A percentile compares a stretch with the other conserved stretches of the same genome.
These are phyloP conservation scores for Diaporthe velutina DNA, from an alignment of 2,329 filamentous ascomycete genomes.

Conservation along the genomic window DNA sequence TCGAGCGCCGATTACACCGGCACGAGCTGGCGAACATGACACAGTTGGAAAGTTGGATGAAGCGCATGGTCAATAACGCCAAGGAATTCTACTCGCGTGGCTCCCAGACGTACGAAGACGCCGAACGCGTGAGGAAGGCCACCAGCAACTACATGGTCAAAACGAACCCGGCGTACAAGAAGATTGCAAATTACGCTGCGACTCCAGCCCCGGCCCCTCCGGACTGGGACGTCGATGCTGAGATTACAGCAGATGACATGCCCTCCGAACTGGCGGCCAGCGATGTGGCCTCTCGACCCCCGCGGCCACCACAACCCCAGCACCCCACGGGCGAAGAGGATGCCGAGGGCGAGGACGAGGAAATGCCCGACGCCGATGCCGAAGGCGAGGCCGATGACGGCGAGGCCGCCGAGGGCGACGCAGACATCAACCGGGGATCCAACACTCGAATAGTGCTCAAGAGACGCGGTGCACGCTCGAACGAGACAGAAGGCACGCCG, in stretches of 20 bases:
- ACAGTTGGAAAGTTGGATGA: conserved; percentile 85
- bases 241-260: conserved; percentile 33
- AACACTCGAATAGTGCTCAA: conserved; percentile 39
- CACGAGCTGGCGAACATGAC: conserved; percentile 79
- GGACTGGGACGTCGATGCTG: conserved; percentile 51
- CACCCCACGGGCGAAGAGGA: conserved; percentile 39
- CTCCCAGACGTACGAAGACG: conserved; percentile 83
- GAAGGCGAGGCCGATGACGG: conserved; percentile 49
- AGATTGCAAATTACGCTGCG: conserved; percentile 74
- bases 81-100: conserved; percentile 85
- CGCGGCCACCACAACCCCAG: conserved; percentile 23
- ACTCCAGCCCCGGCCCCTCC: conserved; percentile 79
- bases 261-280: conserved; percentile 31
- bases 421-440: conserved; percentile 42
- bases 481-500: conserved; percentile 47
- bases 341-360: conserved; percentile 46
- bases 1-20: conserved; percentile 80
- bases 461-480: conserved; percentile 43
- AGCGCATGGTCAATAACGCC: conserved; percentile 88
- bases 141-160: conserved; percentile 90
- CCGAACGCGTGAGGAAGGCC: conserved; percentile 87
- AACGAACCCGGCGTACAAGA: conserved; percentile 85
- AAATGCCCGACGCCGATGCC: conserved; percentile 45
- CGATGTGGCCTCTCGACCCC: conserved; percentile 25
- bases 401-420: conserved; percentile 45